Evolutionary conservation across 1,139 yeast species (phyloP).

Genomic region (Lodderomyces orthopsilosis): DNA sequence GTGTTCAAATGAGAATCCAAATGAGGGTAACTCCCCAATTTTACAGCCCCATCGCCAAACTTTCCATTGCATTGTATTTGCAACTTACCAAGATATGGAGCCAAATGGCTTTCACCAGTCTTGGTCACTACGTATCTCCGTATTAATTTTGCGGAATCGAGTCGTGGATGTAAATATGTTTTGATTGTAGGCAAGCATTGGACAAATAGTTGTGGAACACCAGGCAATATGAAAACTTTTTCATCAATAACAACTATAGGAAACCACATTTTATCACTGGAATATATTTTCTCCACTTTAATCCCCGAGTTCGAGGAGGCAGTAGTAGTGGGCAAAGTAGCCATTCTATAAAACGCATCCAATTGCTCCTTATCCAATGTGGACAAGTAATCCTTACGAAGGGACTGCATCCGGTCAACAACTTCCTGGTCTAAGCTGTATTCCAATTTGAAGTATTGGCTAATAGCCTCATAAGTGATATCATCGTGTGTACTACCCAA

Average conservation of each 20-base stretch:
- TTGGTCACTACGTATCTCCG: slow-evolving; percentile 64
- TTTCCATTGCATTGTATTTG: slow-evolving; percentile 45
- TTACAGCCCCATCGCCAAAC: slow-evolving; percentile 42
- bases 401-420: slow-evolving; percentile 54
- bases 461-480: slow-evolving; percentile 71
- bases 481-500: slow-evolving; percentile 93
- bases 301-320: slow-evolving; percentile 29
- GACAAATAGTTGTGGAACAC: slow-evolving; percentile 73
- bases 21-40: slow-evolving; percentile 86
- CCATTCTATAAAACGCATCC: slow-evolving; percentile 72
- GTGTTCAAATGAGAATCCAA: slow-evolving; percentile 61
- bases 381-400: slow-evolving; percentile 42
- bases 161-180: slow-evolving; percentile 24
- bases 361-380: slow-evolving; percentile 44
- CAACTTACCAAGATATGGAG: slow-evolving; percentile 55
- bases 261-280: slow-evolving; percentile 69
- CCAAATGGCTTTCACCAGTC: slow-evolving; percentile 63
- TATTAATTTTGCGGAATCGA: slow-evolving; percentile 22
- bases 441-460: slow-evolving; percentile 56
- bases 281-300: slow-evolving; percentile 36
- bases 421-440: slow-evolving; percentile 55
- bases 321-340: slow-evolving; percentile 54
- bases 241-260: slow-evolving; percentile 68
- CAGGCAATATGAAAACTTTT: slow-evolving; percentile 72
- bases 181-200: slow-evolving; percentile 40